A percentile compares a stretch with the other conserved stretches of the same genome.
Conservation (phyloP, 192 early-diverging fungal species). For the Coemansia sp. region DNA sequence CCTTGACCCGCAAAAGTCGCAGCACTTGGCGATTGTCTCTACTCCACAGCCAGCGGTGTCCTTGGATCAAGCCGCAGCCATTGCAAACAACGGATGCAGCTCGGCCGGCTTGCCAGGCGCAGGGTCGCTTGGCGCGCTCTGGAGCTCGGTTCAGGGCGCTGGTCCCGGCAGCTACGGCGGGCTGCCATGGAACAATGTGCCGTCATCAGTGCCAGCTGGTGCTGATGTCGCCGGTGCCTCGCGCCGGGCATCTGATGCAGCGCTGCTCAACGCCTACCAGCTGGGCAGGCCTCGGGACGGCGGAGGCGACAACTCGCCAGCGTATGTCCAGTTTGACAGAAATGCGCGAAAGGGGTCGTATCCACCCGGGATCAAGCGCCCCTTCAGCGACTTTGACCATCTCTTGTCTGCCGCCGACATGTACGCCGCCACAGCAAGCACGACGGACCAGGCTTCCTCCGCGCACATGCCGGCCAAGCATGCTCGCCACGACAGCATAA, state of each 20-base stretch:
- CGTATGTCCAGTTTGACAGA: background rate
- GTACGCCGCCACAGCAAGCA: constrained; percentile 14
- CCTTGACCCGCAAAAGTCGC: constrained; percentile 33
- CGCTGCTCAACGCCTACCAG: constrained; percentile 26
- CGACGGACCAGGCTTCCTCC: constrained; percentile 11
- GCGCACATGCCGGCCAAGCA: constrained; percentile 22
- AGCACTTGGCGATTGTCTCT: constrained; percentile 1
- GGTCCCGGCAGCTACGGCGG: background rate
- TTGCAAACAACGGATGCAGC: background rate
- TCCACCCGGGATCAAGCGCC: constrained; percentile 42
- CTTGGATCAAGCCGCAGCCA: background rate
- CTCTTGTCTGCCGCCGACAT: constrained; percentile 47
- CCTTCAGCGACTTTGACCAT: constrained; percentile 44
- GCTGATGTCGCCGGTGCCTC: background rate
- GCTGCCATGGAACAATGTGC: constrained; percentile 8
- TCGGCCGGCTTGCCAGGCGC: background rate
- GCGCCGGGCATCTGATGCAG: constrained; percentile 22
- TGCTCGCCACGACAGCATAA: constrained; percentile 33
- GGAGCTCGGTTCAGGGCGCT: background rate
- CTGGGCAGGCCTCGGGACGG: constrained; percentile 13
- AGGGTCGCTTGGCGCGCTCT: background rate
- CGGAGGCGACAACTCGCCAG: background rate
- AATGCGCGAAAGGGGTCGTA: constrained; percentile 23
- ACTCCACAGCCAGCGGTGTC: constrained; percentile 3
- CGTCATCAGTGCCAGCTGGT: background rate